Evolutionary conservation across 106 monocot species (phyloP), one percentile per base, ranked within the genome.

Genomic region (Gastrodia elata): DNA sequence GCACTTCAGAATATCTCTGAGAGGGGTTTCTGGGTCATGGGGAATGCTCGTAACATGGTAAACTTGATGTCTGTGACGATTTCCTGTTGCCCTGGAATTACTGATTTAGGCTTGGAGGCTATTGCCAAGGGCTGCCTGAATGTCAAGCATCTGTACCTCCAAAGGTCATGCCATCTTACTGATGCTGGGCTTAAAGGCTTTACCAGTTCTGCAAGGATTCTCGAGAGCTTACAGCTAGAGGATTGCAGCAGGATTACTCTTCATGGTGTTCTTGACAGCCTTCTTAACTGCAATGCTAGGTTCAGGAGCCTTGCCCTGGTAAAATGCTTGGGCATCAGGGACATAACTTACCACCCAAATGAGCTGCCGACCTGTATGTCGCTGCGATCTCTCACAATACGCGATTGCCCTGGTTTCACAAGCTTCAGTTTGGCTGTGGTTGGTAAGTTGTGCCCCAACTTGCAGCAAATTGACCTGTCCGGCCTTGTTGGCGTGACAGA

Each of bases 1-100:
- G 64, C 77, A 26, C 81, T 95, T 5, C 77, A 74, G 38, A 77
- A 77, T 20, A 79, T 95, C 18, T 77, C 67, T 6, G 94, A 95
- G 48, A 84, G 79, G 73, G 94, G 94, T 0, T 95, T 95, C 65
- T 95, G 94, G 94, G 87, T 89, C 33, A 91, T 95, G 91, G 94
- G 89, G 5, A 91, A 76, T 44, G 77, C 89, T 15, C 82, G 68
- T 9, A 89, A 89, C 37, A 38, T 95, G 76, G 82, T 76, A 49
- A 95, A 82, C 38, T 74, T 95, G 75, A 83, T 78, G 27, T 78
- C 68, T 13, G 25, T 87, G 25, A 34, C 34, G 0, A 80, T 91
- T 70, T 75, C 41, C 26, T 79, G 83, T 26, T 95, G 94, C 76
- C 57, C 43, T 49, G 94, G 91, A 20, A 79, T 82, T 3, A 91